Percentiles rank a stretch among this genome's conserved stretches.
These are phyloP conservation scores for Yamadazyma diospyri DNA, from an alignment of 1,139 yeast species.

Conservation along the genomic window DNA sequence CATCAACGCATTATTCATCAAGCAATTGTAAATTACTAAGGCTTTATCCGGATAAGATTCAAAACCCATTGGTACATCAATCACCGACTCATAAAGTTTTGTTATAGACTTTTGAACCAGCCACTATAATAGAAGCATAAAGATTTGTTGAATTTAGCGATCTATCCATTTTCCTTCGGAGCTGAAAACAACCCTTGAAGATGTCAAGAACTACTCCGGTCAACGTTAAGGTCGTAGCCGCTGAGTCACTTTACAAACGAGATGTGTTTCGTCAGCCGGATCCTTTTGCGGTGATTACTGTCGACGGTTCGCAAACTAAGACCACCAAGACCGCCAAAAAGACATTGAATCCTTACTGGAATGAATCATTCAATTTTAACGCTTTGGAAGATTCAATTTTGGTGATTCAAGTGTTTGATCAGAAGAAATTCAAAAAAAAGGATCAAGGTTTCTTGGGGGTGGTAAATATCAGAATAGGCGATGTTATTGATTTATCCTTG, in stretches of 20 bases:
- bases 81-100: too few relatives aligned
- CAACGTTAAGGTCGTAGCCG: conserved; percentile 84
- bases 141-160: too few relatives aligned
- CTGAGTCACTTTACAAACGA: conserved; percentile 91
- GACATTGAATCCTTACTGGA: conserved; percentile 97
- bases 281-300: conserved; percentile 95
- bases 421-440: conserved; percentile 94
- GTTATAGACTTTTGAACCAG: too few relatives aligned
- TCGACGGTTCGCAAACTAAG: conserved; percentile 94
- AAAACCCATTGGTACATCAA: too few relatives aligned
- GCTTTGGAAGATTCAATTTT: conserved; percentile 83
- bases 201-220: conserved; percentile 31
- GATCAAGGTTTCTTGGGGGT: conserved; percentile 99
- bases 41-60: too few relatives aligned
- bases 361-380: conserved; percentile 76
- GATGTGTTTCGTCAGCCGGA: conserved; percentile 96
- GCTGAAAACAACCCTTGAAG: too few relatives aligned
- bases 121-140: too few relatives aligned
- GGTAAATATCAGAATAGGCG: conserved; percentile 86
- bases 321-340: conserved; percentile 92
- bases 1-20: too few relatives aligned
- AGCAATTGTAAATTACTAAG: too few relatives aligned
- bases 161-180: too few relatives aligned
- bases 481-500: conserved; percentile 71
- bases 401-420: conserved; percentile 94